A percentile compares a stretch with the other conserved stretches of the same genome.
phyloP scores from a whole-genome alignment of 2,329 filamentous ascomycete genomes.

The Ophiostoma fasciatum region DNA sequence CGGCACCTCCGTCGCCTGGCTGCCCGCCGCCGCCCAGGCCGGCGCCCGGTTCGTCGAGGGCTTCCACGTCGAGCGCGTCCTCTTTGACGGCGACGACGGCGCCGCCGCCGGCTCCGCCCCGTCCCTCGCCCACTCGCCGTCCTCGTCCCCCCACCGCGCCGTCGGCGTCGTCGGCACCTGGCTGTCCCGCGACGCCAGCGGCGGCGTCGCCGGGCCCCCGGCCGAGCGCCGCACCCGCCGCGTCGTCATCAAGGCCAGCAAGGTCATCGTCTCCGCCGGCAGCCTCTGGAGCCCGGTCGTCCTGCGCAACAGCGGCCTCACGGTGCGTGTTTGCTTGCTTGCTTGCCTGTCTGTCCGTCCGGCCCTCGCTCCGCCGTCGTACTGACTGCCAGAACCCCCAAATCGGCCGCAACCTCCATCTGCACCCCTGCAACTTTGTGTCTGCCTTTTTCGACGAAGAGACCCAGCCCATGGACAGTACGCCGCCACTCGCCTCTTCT shows the following conservation, averaged over 20 bases:
- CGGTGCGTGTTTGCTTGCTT: conserved; percentile 25
- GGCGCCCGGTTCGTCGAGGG: conserved; percentile 78
- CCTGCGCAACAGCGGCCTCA: conserved; percentile 62
- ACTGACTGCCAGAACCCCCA: conserved; percentile 66
- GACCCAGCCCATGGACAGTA: conserved; percentile 51
- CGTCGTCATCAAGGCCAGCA: conserved; percentile 62
- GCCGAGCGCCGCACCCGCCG: conserved; percentile 37
- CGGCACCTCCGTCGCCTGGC: conserved; percentile 60
- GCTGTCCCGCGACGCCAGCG: conserved; percentile 53
- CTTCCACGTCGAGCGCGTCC: conserved; percentile 53
- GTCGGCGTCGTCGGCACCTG: conserved; percentile 61
- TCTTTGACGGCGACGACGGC: conserved; percentile 43
- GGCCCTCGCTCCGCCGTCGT: too few relatives aligned
- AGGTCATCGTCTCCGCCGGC: conserved; percentile 65
- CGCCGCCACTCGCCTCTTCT: neutral
- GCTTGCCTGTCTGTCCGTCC: too few relatives aligned
- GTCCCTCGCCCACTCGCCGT: neutral
- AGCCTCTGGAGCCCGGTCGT: conserved; percentile 64
- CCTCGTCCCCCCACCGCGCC: conserved; percentile 22
- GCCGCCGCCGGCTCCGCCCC: conserved; percentile 10
- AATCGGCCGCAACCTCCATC: conserved; percentile 65
- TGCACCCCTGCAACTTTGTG: conserved; percentile 57
- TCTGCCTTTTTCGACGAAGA: conserved; percentile 54
- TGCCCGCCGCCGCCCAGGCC: conserved; percentile 63
- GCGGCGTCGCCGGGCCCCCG: conserved; percentile 34